These are phyloP conservation scores for Hygrocybe punicea DNA, from an alignment of 768 basidiomycete species.

Conservation along the genomic window DNA sequence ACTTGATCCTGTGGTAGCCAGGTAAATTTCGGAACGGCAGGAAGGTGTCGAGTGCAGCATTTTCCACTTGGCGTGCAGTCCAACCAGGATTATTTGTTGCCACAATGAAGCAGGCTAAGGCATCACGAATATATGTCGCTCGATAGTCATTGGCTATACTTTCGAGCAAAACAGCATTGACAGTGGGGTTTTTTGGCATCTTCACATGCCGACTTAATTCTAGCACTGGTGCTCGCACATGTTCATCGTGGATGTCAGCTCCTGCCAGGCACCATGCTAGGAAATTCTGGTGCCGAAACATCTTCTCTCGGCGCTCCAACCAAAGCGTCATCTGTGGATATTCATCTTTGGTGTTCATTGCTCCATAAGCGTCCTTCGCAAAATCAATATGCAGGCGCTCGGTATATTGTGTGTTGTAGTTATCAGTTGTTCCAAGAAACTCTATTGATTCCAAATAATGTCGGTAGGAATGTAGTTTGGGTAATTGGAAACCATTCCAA, in stretches of 20 bases:
- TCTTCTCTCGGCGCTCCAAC: slow-evolving; percentile 29
- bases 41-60: not conserved
- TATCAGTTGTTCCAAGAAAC: slow-evolving; percentile 35
- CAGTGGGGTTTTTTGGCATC: slow-evolving; percentile 14
- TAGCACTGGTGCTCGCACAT: not conserved
- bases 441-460: slow-evolving; percentile 36
- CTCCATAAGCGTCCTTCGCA: slow-evolving; percentile 35
- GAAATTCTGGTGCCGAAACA: slow-evolving; percentile 21
- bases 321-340: slow-evolving; percentile 34
- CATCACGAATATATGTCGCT: slow-evolving; percentile 7
- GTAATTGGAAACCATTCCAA: slow-evolving; percentile 39
- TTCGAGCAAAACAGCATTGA: not conserved
- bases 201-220: slow-evolving; percentile 10
- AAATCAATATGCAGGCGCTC: slow-evolving; percentile 43
- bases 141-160: no score
- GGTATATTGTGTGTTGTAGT: slow-evolving; percentile 39
- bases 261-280: slow-evolving; percentile 18
- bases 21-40: slow-evolving; percentile 24
- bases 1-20: slow-evolving; percentile 34
- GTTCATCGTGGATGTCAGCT: slow-evolving; percentile 1
- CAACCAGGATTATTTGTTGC: slow-evolving; percentile 6
- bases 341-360: slow-evolving; percentile 38
- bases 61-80: slow-evolving; percentile 8
- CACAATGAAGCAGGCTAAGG: slow-evolving; percentile 4
- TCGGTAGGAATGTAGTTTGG: slow-evolving; percentile 38